Conservation (phyloP, 305 asterid species). For the Fraxinus xanthoxyloides region DNA sequence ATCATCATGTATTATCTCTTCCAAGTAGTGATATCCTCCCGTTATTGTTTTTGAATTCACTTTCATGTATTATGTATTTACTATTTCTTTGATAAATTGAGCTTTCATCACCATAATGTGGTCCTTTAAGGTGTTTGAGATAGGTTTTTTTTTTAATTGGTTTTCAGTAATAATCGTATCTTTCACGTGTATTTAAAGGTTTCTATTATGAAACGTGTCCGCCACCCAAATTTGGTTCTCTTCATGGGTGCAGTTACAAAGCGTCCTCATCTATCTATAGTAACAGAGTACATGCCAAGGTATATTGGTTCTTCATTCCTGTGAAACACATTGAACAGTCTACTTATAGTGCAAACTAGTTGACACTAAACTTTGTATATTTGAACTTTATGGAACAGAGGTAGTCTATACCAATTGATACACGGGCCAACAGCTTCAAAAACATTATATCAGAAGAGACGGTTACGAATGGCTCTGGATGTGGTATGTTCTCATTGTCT, state of each 20-base stretch:
- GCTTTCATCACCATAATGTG: background rate
- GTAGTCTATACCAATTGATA: conserved; percentile 84
- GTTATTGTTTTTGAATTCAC: background rate
- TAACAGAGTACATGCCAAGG: conserved; percentile 94
- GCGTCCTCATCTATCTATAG: conserved; percentile 84
- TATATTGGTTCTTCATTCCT: conserved; percentile 20
- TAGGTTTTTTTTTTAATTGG: background rate
- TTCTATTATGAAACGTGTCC: conserved; percentile 92
- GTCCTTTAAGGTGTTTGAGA: background rate
- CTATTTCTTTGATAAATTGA: background rate
- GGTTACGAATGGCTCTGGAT: conserved; percentile 84
- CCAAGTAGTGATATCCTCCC: background rate
- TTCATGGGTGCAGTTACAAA: conserved; percentile 98
- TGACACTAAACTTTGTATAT: conserved; percentile 17
- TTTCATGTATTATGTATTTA: background rate
- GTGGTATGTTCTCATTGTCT: conserved; percentile 57
- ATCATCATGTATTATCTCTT: no score
- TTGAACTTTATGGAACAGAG: conserved; percentile 50
- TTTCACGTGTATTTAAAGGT: conserved; percentile 46
- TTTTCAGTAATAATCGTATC: conserved; percentile 3
- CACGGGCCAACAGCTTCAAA: conserved; percentile 85
- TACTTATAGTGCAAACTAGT: background rate
- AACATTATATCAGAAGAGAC: conserved; percentile 62
- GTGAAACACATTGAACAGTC: background rate
- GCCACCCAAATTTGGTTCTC: conserved; percentile 96